These are phyloP conservation scores for Pholiota adiposa DNA, from an alignment of 1,284 basidiomycete genomes.

Conservation along the genomic window DNA sequence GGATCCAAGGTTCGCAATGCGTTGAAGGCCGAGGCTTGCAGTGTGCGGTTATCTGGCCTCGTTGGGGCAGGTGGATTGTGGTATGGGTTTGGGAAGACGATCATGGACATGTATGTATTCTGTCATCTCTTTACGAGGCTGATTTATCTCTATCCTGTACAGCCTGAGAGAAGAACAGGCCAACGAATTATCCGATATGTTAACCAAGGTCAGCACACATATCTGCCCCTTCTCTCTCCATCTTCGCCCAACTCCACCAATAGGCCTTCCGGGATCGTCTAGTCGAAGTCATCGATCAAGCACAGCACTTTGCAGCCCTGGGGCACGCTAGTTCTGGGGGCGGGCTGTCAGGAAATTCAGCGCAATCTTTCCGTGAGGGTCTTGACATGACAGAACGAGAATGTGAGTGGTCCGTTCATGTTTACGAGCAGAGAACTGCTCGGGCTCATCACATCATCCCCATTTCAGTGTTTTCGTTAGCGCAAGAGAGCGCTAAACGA, in stretches of 20 bases:
- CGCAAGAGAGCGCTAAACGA: slow-evolving; percentile 77
- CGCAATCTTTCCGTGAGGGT: slow-evolving; percentile 84
- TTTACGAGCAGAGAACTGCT: neutral
- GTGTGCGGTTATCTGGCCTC: slow-evolving; percentile 77
- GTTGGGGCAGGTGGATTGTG: slow-evolving; percentile 88
- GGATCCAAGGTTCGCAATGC: slow-evolving; percentile 78
- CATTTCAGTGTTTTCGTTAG: slow-evolving; percentile 75
- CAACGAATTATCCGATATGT: slow-evolving; percentile 66
- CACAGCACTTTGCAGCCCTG: slow-evolving; percentile 85
- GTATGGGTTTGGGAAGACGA: slow-evolving; percentile 87
- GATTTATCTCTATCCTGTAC: slow-evolving; percentile 1
- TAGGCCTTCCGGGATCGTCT: slow-evolving; percentile 84
- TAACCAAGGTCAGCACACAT: slow-evolving; percentile 58
- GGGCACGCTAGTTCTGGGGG: slow-evolving; percentile 56
- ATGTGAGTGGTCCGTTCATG: slow-evolving; percentile 55
- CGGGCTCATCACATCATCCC: neutral
- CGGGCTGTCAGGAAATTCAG: slow-evolving; percentile 54
- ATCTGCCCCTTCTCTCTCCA: neutral
- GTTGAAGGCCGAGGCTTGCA: slow-evolving; percentile 81
- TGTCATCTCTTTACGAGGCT: neutral
- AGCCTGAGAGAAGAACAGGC: slow-evolving; percentile 77
- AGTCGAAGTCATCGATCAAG: slow-evolving; percentile 85
- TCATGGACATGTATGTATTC: slow-evolving; percentile 76
- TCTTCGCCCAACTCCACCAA: slow-evolving; percentile 8
- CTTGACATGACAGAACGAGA: slow-evolving; percentile 88